Evolutionary conservation across 768 basidiomycete genomes (phyloP), one percentile per base, ranked within the genome.

Genomic region (Boletus edulis): DNA sequence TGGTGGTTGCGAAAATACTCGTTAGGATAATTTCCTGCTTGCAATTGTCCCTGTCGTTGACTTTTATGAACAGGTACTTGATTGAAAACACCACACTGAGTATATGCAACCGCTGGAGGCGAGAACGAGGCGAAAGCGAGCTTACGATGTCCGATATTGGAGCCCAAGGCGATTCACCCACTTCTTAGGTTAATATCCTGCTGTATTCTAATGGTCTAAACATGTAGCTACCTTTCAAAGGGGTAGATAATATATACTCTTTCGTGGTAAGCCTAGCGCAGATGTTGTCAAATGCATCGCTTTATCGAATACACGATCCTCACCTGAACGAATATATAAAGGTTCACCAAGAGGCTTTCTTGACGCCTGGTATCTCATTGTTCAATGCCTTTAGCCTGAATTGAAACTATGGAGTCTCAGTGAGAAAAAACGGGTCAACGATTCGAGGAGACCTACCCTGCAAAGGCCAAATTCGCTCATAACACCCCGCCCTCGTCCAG

Each of bases 381-480:
- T 76, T 76, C 50, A 91, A 74, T 0, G 94, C 95, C 66, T 94
- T 90, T 45, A 91, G 64, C 37, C 94, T 83, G 76, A 98, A 97
- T 75, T 95, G 93, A 76, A 81, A 91, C 95, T 97, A 27, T 2
- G 64, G 9, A 3, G 11, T 18, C n/a, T 27, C 18, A 40, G 48
- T 46, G 0, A 44, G 34, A 14, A 42, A 42, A 34, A 44, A 22
- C 10, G 15, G 2, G 18, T 32, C 42, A 4, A 14, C 38, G 20
- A 29, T 31, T n/a, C 11, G 17, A 29, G 18, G 20, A 17, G 4
- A 74, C 70, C 17, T 63, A 94, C 94, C 64, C 94, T 79, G 64
- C 85, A 91, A 40, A 97, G 69, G 0, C 83, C 92, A 72, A 97
- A 96, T 72, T 95, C 88, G 66, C 87, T 85, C 61, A 98, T 88